Evolutionary conservation across 306 rosid genomes (phyloP).

Genomic region (Albizia julibrissin): DNA sequence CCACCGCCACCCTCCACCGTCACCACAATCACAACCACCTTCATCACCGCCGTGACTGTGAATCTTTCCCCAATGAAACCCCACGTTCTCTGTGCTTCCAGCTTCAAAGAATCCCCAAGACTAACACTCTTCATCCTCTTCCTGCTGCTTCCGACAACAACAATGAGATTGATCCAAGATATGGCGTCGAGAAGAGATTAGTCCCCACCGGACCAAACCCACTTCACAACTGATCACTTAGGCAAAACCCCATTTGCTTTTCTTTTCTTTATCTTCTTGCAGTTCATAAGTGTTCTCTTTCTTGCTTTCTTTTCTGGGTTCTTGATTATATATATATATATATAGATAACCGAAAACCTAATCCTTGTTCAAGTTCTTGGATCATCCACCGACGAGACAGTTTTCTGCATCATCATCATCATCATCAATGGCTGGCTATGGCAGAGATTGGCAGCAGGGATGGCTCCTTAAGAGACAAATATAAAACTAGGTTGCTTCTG

Average conservation of each 20-base stretch:
- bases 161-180: conserved; percentile 65
- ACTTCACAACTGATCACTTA: conserved; percentile 73
- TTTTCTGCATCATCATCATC: conserved; percentile 21
- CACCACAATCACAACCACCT: neutral
- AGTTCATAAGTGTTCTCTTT: conserved; percentile 26
- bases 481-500: neutral
- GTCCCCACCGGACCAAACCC: conserved; percentile 99
- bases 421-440: conserved; percentile 10
- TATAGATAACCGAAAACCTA: neutral
- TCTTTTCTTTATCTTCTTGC: conserved; percentile 9
- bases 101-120: conserved; percentile 45
- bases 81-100: conserved; percentile 69
- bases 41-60: conserved; percentile 42
- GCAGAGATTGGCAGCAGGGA: conserved; percentile 30
- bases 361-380: conserved; percentile 27
- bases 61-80: conserved; percentile 52
- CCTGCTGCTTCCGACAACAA: conserved; percentile 16
- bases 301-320: conserved; percentile 23
- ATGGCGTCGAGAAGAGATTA: conserved; percentile 77
- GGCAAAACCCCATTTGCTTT: conserved; percentile 17
- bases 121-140: neutral
- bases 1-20: conserved; percentile 25
- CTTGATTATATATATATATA: too few species aligned
- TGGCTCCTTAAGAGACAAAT: neutral
- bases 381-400: conserved; percentile 7